These are phyloP conservation scores for Porphyridium purpureum DNA, from an alignment of 23 red algal species.

Conservation along the genomic window DNA sequence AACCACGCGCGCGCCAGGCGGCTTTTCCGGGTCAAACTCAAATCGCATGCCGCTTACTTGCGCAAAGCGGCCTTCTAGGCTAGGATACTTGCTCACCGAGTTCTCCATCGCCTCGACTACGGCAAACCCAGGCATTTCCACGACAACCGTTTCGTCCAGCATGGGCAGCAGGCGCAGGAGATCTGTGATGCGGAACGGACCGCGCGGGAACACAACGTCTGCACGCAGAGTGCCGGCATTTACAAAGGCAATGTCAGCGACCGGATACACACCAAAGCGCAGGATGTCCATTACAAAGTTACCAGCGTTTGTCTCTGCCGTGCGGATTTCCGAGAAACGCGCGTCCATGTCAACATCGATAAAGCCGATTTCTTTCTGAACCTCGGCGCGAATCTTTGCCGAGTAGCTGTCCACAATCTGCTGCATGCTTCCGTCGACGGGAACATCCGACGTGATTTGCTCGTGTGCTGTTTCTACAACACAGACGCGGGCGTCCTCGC, in stretches of 20 bases:
- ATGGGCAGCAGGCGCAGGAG: slow-evolving; percentile 30
- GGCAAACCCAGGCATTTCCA: slow-evolving; percentile 8
- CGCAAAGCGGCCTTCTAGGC: slow-evolving; percentile 18
- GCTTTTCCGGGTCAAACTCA: slow-evolving; percentile 26
- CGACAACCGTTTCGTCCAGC: slow-evolving; percentile 10
- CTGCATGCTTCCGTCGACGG: too few species aligned
- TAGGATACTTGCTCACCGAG: slow-evolving; percentile 17
- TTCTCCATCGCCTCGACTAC: slow-evolving; percentile 14
- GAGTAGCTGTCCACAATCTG: too few species aligned
- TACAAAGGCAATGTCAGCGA: slow-evolving; percentile 18
- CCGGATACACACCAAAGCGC: too few species aligned
- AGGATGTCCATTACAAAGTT: slow-evolving; percentile 18
- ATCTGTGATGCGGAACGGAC: slow-evolving; percentile 9
- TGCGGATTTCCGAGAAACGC: slow-evolving; percentile 33
- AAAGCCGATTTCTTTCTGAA: too few species aligned
- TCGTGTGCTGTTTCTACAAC: too few species aligned
- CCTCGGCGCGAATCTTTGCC: too few species aligned
- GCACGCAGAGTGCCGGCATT: slow-evolving; percentile 47
- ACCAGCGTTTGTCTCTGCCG: slow-evolving; percentile 21
- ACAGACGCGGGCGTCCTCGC: too few species aligned
- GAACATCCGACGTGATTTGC: too few species aligned
- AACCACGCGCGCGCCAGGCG: slow-evolving; percentile 9
- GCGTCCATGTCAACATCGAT: too few species aligned
- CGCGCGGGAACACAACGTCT: slow-evolving; percentile 16
- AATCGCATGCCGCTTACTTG: slow-evolving; percentile 31